A percentile compares a stretch with the other conserved stretches of the same genome.
Evolutionary conservation across 2,329 filamentous ascomycete genomes (phyloP).

Genomic region (Fusarium sp.): DNA sequence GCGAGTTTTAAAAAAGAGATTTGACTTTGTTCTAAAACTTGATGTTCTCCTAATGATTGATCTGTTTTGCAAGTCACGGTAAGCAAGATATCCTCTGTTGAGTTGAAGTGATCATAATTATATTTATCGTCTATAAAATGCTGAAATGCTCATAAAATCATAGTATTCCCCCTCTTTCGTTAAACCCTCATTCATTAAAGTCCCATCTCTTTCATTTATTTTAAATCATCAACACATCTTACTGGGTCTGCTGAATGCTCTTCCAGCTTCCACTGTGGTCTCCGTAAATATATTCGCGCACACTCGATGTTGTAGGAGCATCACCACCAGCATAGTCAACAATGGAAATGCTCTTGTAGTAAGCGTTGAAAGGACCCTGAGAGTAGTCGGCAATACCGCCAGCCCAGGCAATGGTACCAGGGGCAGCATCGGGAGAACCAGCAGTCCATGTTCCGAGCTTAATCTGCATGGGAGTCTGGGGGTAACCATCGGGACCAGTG

Average conservation of each 20-base stretch:
- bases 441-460: constrained; percentile 75
- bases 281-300: constrained; percentile 54
- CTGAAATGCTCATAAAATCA: not conserved
- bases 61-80: accelerated
- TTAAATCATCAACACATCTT: not conserved
- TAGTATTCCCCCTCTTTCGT: constrained; percentile 20
- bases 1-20: not conserved
- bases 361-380: constrained; percentile 54
- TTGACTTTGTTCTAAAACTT: accelerated
- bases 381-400: constrained; percentile 64
- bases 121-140: constrained; percentile 7
- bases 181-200: constrained; percentile 18
- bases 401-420: constrained; percentile 77
- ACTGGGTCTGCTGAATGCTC: constrained; percentile 50
- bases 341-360: constrained; percentile 57
- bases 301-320: constrained; percentile 42
- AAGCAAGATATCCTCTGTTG: too few species aligned
- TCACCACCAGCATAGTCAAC: constrained; percentile 55
- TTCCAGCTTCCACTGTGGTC: constrained; percentile 53
- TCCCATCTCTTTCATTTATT: not conserved
- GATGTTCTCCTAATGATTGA: accelerated
- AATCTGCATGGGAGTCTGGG: constrained; percentile 77
- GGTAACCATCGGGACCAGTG: not conserved
- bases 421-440: constrained; percentile 63
- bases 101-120: not conserved